Evolutionary conservation across 2,329 filamentous ascomycete genomes (phyloP), one percentile per base, ranked within the genome.

Genomic region (Penicillium glabrum): DNA sequence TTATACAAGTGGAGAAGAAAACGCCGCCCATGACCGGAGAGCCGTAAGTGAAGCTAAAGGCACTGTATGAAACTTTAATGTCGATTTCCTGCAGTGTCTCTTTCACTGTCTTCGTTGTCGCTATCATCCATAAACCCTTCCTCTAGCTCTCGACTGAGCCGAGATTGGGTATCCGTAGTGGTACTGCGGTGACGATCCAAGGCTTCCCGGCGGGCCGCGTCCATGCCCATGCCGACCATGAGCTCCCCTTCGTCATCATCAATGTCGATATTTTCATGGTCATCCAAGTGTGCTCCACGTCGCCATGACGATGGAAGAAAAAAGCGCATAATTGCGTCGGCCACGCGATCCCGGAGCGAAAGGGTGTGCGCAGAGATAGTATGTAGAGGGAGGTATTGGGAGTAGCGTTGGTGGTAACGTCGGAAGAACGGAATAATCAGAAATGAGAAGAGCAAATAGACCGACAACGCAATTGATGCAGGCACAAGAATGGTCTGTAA

Each of bases 121-220:
- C 88, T 90, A 64, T 89, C 87, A 70, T 90, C 88, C 74, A 85
- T 84, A 69, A 91, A 91, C 0, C 87, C 88, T 67, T 88, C 83
- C 71, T 93, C 90, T 51, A 93, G 74, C 78, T 96, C 91, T 75
- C 91, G 81, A 72, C 90, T 93, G 59, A 96, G 68, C 60, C 91
- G 81, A 64, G 84, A 69, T 65, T 73, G 73, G 48, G 61, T 73
- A 31, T 72, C 72, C n/a, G 64, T 64, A 33, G 64, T 77, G 68
- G 48, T 75, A 75, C 53, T 80, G 74, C 55, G 80, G 79, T 61
- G 67, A 66, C 72, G 69, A 62, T 75, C 70, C 58, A 80, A 59
- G 3, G 75, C 78, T 58, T 79, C 77, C 49, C 79, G 69, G 39
- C 77, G 70, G 24, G 72, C 64, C 10, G 74, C 66, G 61, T 85